phyloP scores from a whole-genome alignment of 176 grass and related monocot genomes.

The Elaeis guineensis region DNA sequence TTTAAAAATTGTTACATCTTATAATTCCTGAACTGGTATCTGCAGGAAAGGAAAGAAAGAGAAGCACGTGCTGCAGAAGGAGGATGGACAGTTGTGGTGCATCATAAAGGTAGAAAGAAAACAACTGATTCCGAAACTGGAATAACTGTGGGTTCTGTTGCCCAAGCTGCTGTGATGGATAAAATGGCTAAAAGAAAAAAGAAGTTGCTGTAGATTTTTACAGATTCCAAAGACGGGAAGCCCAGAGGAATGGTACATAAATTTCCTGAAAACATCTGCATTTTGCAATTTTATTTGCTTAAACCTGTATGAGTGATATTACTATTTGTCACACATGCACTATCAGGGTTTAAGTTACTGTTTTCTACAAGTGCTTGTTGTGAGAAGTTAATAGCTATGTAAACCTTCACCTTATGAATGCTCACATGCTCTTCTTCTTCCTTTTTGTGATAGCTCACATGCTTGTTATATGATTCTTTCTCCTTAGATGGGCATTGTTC shows the following conservation, averaged over 20 bases:
- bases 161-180: constrained; percentile 72
- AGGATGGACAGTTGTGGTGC: constrained; percentile 91
- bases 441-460: too few relatives aligned
- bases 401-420: too few relatives aligned
- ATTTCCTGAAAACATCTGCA: not conserved
- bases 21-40: constrained; percentile 12
- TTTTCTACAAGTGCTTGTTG: too few relatives aligned
- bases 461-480: too few relatives aligned
- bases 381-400: too few relatives aligned
- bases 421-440: too few relatives aligned
- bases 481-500: too few relatives aligned
- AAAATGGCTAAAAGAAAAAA: constrained; percentile 83
- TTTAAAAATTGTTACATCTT: constrained; percentile 2
- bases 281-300: constrained; percentile 4
- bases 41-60: constrained; percentile 84
- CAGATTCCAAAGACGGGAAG: constrained; percentile 72
- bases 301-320: not conserved
- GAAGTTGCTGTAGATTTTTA: constrained; percentile 75
- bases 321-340: not conserved
- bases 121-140: constrained; percentile 83
- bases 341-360: too few relatives aligned
- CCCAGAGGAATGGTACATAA: constrained; percentile 60
- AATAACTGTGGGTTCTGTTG: constrained; percentile 75
- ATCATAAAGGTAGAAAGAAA: constrained; percentile 96
- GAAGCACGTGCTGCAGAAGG: constrained; percentile 59